Evolutionary conservation across 1,284 basidiomycete genomes (phyloP).

Genomic region (Cutaneotrichosporon cyanovorans): DNA sequence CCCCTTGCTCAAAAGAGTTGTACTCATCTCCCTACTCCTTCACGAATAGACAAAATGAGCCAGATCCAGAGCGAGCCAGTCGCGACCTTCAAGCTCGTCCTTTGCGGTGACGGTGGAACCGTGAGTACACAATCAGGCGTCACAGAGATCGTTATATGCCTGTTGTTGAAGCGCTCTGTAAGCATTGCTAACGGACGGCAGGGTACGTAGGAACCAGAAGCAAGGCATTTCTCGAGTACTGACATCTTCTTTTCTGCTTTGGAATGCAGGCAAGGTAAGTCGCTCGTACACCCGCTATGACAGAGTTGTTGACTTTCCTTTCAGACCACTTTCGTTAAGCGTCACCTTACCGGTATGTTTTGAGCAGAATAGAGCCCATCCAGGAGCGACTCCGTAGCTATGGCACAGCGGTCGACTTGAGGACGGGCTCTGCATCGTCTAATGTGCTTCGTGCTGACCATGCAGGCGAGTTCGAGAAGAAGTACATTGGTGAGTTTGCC

Average conservation of each 20-base stretch:
- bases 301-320: neutral
- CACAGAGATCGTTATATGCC: neutral
- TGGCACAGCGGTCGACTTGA: too few relatives aligned
- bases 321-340: constrained; percentile 96
- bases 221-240: constrained; percentile 1
- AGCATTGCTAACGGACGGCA: constrained; percentile 9
- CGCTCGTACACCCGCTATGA: constrained; percentile 1
- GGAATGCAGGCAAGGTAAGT: constrained; percentile 24
- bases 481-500: constrained; percentile 79
- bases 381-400: too few relatives aligned
- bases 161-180: too few relatives aligned
- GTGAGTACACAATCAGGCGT: constrained; percentile 61
- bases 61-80: too few relatives aligned
- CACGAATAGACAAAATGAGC: constrained; percentile 28
- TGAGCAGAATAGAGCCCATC: too few relatives aligned
- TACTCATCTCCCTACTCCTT: neutral
- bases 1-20: neutral
- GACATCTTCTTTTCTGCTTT: constrained; percentile 5
- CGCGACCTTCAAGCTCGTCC: constrained; percentile 96
- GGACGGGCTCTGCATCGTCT: too few relatives aligned
- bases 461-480: constrained; percentile 93
- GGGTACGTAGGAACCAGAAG: constrained; percentile 13
- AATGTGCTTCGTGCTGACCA: constrained; percentile 5
- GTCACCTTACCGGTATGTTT: constrained; percentile 78
- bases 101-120: constrained; percentile 94